phyloP scores from a whole-genome alignment of 176 grass and related monocot species.

The Triticum urartu region DNA sequence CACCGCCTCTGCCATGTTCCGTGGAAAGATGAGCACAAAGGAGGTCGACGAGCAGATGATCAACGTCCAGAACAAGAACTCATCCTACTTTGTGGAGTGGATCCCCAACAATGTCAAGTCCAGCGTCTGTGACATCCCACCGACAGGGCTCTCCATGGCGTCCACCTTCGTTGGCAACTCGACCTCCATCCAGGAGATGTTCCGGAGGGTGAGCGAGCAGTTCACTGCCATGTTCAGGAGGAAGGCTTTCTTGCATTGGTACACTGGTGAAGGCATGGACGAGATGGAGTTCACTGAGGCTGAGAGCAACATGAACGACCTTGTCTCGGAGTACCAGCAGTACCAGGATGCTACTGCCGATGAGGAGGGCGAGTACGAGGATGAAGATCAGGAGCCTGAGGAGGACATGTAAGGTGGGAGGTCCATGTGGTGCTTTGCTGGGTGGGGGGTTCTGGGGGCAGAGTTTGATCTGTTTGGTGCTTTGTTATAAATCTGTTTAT shows the following conservation, averaged over 20 bases:
- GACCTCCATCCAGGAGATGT: constrained; percentile 89
- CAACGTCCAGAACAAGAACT: constrained; percentile 94
- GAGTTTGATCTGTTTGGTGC: constrained; percentile 12
- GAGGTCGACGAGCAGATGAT: constrained; percentile 91
- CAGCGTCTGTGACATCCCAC: constrained; percentile 81
- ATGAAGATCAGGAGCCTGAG: constrained; percentile 38
- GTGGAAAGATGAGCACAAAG: constrained; percentile 91
- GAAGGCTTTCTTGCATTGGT: constrained; percentile 93
- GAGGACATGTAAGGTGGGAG: neutral
- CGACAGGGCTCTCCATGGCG: constrained; percentile 73
- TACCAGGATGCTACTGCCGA: constrained; percentile 75
- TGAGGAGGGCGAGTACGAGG: constrained; percentile 59
- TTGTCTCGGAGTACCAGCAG: constrained; percentile 85
- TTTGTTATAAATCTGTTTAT: neutral
- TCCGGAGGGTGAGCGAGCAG: constrained; percentile 90
- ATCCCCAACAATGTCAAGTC: constrained; percentile 93
- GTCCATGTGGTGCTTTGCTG: neutral
- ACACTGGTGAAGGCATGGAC: constrained; percentile 81
- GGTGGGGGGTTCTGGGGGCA: constrained; percentile 1
- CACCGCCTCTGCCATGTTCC: constrained; percentile 87
- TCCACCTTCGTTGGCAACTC: constrained; percentile 87
- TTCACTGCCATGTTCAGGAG: constrained; percentile 94
- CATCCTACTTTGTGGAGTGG: constrained; percentile 80
- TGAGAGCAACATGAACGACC: constrained; percentile 94
- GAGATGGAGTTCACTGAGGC: constrained; percentile 91